Conservation (phyloP, 1,284 basidiomycete genomes). For the Caloboletus inedulis region DNA sequence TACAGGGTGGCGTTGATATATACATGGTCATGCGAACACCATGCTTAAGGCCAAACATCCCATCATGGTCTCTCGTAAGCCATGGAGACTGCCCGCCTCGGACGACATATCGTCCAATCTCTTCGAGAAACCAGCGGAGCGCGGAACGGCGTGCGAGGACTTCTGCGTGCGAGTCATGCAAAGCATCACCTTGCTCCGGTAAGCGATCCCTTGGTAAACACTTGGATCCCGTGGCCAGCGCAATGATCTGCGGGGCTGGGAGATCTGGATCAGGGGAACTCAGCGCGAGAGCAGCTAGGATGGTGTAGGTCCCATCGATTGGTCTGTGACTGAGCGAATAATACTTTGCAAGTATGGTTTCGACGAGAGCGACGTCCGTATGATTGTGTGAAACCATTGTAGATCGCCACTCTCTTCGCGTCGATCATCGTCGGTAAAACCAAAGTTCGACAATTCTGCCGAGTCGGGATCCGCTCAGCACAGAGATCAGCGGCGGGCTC, state of each 20-base stretch:
- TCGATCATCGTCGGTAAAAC: too few relatives aligned
- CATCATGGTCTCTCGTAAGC: slow-evolving; percentile 39
- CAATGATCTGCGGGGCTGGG: slow-evolving; percentile 53
- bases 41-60: slow-evolving; percentile 48
- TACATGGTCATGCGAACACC: slow-evolving; percentile 68
- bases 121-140: slow-evolving; percentile 76
- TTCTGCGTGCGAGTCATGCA: slow-evolving; percentile 93
- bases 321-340: slow-evolving; percentile 44
- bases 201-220: slow-evolving; percentile 70
- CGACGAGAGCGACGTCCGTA: slow-evolving; percentile 24
- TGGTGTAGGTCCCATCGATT: slow-evolving; percentile 53
- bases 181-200: slow-evolving; percentile 69
- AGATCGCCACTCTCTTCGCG: too few relatives aligned
- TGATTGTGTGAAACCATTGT: slow-evolving; percentile 3
- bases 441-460: too few relatives aligned
- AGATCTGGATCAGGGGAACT: slow-evolving; percentile 13
- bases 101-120: slow-evolving; percentile 45
- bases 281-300: slow-evolving; percentile 60
- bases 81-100: slow-evolving; percentile 38
- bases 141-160: slow-evolving; percentile 80
- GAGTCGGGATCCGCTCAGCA: too few relatives aligned
- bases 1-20: slow-evolving; percentile 89
- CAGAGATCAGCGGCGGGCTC: too few relatives aligned
- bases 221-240: slow-evolving; percentile 84
- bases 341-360: slow-evolving; percentile 44